Percentiles rank a stretch among this genome's conserved stretches.
Evolutionary conservation across 768 basidiomycete species (phyloP).

Genomic region (Tricholoma bakamatsutake): DNA sequence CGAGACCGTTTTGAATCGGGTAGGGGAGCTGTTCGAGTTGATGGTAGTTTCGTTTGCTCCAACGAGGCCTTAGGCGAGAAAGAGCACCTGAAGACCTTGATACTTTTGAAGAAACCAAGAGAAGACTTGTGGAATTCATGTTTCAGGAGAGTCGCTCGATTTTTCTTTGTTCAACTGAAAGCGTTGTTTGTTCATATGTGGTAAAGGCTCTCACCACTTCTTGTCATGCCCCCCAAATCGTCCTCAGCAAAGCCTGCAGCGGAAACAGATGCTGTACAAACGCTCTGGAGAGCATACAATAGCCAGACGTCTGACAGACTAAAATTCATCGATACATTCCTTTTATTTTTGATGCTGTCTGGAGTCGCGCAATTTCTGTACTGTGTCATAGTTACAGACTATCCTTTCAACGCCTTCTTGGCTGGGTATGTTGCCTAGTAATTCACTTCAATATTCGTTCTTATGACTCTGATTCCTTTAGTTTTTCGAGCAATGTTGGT

Average conservation of each 20-base stretch:
- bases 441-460: not conserved
- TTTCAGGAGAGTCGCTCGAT: conserved; percentile 4
- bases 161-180: not conserved
- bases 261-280: conserved; percentile 36
- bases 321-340: conserved; percentile 91
- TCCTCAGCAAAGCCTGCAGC: conserved; percentile 22
- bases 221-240: conserved; percentile 35
- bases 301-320: conserved; percentile 75
- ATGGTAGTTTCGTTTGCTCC: conserved; percentile 40
- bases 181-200: not conserved
- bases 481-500: conserved; percentile 89
- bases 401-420: conserved; percentile 96
- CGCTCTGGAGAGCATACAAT: conserved; percentile 74
- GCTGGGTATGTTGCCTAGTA: conserved; percentile 63
- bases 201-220: conserved; percentile 13
- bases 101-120: conserved; percentile 20
- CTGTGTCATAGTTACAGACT: conserved; percentile 86
- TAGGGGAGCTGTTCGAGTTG: conserved; percentile 55
- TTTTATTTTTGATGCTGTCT: conserved; percentile 86
- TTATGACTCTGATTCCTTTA: conserved; percentile 24
- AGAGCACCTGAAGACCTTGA: conserved; percentile 13
- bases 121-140: conserved; percentile 25
- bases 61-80: conserved; percentile 18
- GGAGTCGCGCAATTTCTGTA: conserved; percentile 90
- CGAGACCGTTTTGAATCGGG: conserved; percentile 63